A percentile compares a stretch with the other conserved stretches of the same genome.
These are phyloP conservation scores for Pseudogymnoascus sp. DNA, from an alignment of 2,329 filamentous ascomycete genomes.

Conservation along the genomic window DNA sequence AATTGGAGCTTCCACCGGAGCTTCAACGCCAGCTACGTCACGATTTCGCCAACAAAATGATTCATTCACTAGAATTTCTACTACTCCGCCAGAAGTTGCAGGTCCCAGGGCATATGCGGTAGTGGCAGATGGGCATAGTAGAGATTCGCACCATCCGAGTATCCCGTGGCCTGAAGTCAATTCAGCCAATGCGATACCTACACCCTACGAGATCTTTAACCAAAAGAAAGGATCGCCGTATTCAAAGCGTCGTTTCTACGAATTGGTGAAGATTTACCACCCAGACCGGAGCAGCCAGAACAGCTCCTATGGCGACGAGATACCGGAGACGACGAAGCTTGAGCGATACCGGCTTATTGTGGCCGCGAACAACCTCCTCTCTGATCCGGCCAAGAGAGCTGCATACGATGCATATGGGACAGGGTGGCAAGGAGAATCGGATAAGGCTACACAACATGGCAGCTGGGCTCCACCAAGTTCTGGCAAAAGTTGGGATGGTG, in stretches of 20 bases:
- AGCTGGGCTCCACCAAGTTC: slow-evolving; percentile 18
- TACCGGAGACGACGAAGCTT: slow-evolving; percentile 58
- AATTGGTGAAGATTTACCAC: slow-evolving; percentile 93
- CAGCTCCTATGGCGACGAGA: slow-evolving; percentile 32
- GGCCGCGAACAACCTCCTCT: slow-evolving; percentile 80
- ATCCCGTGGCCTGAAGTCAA: slow-evolving; percentile 27
- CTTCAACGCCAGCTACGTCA: slow-evolving; percentile 26
- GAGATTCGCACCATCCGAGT: slow-evolving; percentile 28
- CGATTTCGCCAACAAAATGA: slow-evolving; percentile 18
- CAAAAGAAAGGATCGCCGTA: slow-evolving; percentile 58
- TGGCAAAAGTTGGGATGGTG: slow-evolving; percentile 22
- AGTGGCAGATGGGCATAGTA: slow-evolving; percentile 29
- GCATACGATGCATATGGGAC: slow-evolving; percentile 76
- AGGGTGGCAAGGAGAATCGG: slow-evolving; percentile 59
- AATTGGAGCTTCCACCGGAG: slow-evolving; percentile 24
- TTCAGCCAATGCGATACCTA: slow-evolving; percentile 33
- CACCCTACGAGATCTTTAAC: slow-evolving; percentile 83
- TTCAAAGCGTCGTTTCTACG: slow-evolving; percentile 75
- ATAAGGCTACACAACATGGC: slow-evolving; percentile 19
- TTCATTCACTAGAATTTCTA: slow-evolving; percentile 14
- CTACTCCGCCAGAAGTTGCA: slow-evolving; percentile 10
- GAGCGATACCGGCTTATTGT: slow-evolving; percentile 87
- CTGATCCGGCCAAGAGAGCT: slow-evolving; percentile 66
- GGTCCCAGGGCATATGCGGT: slow-evolving; percentile 31
- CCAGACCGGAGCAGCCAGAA: slow-evolving; percentile 57